These are phyloP conservation scores for Ganoderma sinense DNA, from an alignment of 1,284 basidiomycete species.

Conservation along the genomic window DNA sequence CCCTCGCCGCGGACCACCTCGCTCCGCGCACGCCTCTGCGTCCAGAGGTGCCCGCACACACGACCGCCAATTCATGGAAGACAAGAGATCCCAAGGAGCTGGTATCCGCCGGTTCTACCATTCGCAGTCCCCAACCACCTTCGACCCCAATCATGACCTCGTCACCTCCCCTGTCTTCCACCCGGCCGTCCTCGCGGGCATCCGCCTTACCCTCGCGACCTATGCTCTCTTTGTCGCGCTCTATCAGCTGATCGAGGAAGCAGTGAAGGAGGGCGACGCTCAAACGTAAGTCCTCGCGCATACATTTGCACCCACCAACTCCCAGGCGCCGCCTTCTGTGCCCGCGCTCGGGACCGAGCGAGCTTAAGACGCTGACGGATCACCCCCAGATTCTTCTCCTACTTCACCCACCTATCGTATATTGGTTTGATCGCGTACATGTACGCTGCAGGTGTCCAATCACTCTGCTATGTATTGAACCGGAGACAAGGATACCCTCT, in stretches of 20 bases:
- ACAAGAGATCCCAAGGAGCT: conserved; percentile 7
- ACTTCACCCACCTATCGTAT: conserved; percentile 70
- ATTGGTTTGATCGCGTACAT: conserved; percentile 70
- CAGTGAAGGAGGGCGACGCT: conserved; percentile 40
- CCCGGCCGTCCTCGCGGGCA: conserved; percentile 50
- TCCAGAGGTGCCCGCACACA: not conserved
- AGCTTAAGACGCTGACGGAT: conserved; percentile 8
- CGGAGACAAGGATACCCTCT: conserved; percentile 54
- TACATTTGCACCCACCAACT: not conserved
- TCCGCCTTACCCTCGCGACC: conserved; percentile 58
- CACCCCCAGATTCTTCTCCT: conserved; percentile 61
- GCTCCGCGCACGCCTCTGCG: not conserved
- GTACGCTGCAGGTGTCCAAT: conserved; percentile 65
- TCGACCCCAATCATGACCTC: conserved; percentile 59
- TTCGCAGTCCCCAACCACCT: conserved; percentile 38
- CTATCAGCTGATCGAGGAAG: conserved; percentile 50
- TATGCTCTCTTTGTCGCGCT: conserved; percentile 60
- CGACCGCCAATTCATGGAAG: conserved; percentile 1
- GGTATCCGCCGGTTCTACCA: conserved; percentile 15
- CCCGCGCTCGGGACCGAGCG: not conserved
- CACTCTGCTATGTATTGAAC: conserved; percentile 50
- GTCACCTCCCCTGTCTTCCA: conserved; percentile 68
- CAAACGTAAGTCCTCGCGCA: conserved; percentile 26
- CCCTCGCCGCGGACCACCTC: not conserved
- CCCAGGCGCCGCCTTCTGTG: not conserved